Base-by-base conservation (phyloP, 768 basidiomycete species). In the Mycena filopes region DNA sequence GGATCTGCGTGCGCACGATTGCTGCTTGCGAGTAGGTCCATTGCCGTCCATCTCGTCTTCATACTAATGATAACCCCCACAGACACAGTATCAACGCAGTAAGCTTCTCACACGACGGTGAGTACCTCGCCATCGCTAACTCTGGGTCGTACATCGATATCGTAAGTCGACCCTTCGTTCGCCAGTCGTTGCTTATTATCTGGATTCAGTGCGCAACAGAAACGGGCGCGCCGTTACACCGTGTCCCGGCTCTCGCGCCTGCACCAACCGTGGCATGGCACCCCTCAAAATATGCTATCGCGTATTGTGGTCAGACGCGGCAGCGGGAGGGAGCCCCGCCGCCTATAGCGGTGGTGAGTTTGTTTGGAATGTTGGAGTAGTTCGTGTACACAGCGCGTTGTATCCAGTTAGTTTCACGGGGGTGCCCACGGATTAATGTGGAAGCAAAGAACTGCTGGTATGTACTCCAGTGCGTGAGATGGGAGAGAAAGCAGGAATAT, bases 211-310 rank as follows among this genome's bases (percentile, higher is more conserved):
- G 90, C 69, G 90, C 91, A 6, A 90, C 89, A 4, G 93, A 94
- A 75, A 94, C 91, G 0, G 88, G 88, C 18, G 75, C 84, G 49
- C 89, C 91, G 2, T 71, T 94, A 26, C 91, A 94, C 74, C 89
- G 92, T n/a, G 86, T 94, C 16, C 86, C 90, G 2, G 84, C 91
- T 3, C 80, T 90, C 8, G 89, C 87, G 5, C 82, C 91, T 1
- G 87, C 91, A n/a, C 87, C 89, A 6, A 89, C 90, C 1, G 92
- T 94, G 3, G 78, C 87, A 2, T 94, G 92, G 92, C 93, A 94
- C 75, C 92, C 93, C 5, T 91, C 89, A 8, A 91, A 88, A 76
- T 88, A 92, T 69, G 85, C 89, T n/a, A 85, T 93, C 56, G 92
- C 92, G 3, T 94, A 92, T 69, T 93, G 91, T 72, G 92, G 92